These are phyloP conservation scores for Daedaleopsis sinensis DNA, from an alignment of 768 basidiomycete species.

Conservation along the genomic window DNA sequence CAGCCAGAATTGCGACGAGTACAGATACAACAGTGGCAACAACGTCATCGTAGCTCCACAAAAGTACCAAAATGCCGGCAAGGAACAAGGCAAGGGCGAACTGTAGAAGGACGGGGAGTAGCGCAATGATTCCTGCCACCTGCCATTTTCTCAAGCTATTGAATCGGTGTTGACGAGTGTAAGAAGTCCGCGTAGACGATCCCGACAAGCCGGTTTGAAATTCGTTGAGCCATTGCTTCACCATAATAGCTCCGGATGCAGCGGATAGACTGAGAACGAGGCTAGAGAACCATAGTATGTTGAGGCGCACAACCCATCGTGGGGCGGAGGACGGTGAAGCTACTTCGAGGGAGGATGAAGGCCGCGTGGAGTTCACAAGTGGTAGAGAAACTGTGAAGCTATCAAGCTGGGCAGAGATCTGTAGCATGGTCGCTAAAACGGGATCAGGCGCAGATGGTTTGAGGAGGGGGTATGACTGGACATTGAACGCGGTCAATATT, in stretches of 20 bases:
- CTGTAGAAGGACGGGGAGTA: conserved; percentile 24
- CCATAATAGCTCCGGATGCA: conserved; percentile 29
- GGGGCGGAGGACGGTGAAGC: background rate
- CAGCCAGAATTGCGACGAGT: background rate
- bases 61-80: conserved; percentile 19
- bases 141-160: conserved; percentile 21
- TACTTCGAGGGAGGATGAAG: background rate
- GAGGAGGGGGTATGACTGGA: conserved; percentile 12
- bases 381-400: background rate
- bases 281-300: conserved; percentile 29
- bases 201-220: background rate
- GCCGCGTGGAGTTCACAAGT: conserved; percentile 13
- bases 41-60: conserved; percentile 12
- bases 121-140: conserved; percentile 13
- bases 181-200: background rate
- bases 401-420: conserved; percentile 1
- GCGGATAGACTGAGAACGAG: conserved; percentile 28
- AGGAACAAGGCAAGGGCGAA: conserved; percentile 23
- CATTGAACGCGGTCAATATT: conserved; percentile 8
- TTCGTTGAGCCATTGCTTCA: conserved; percentile 32
- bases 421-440: background rate
- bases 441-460: background rate
- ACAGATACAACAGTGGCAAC: conserved; percentile 7
- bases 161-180: conserved; percentile 21
- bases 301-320: conserved; percentile 11